Conservation (phyloP, 176 grass and related monocot genomes). For the Lolium rigidum region DNA sequence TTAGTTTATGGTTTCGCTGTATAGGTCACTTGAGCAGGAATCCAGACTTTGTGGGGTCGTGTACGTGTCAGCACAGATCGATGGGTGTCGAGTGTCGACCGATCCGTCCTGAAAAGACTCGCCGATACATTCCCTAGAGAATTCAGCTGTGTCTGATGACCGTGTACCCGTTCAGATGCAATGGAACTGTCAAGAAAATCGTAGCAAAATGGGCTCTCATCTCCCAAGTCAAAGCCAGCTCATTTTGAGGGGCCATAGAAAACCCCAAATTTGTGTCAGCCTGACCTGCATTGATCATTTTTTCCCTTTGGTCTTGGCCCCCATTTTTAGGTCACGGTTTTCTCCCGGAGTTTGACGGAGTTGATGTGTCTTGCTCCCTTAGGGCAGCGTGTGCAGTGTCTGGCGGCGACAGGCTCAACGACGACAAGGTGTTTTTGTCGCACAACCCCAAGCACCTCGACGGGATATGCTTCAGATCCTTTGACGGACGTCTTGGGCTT, state of each 20-base stretch:
- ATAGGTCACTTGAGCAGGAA: conserved; percentile 43
- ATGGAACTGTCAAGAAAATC: background rate
- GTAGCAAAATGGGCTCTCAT: background rate
- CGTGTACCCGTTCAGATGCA: background rate
- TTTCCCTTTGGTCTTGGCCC: background rate
- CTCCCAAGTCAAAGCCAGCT: background rate
- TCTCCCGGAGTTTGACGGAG: too few species aligned
- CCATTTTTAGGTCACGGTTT: too few species aligned
- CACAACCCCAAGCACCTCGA: too few species aligned
- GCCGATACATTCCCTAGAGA: conserved; percentile 3
- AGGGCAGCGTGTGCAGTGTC: too few species aligned
- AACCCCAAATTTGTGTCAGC: background rate
- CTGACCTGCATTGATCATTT: background rate
- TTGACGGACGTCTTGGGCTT: too few species aligned
- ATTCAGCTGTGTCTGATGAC: background rate
- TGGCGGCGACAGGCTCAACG: too few species aligned
- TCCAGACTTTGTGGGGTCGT: conserved; percentile 50
- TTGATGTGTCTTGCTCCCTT: too few species aligned
- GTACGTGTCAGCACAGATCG: background rate
- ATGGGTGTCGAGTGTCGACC: background rate
- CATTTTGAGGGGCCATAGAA: background rate
- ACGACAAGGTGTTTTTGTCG: too few species aligned
- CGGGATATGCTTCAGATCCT: too few species aligned
- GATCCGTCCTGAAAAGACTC: conserved; percentile 57
- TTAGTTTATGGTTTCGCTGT: conserved; percentile 12